Base-by-base conservation (phyloP, 208 protist genomes). In the Kentomonas sorsogonicus region DNA sequence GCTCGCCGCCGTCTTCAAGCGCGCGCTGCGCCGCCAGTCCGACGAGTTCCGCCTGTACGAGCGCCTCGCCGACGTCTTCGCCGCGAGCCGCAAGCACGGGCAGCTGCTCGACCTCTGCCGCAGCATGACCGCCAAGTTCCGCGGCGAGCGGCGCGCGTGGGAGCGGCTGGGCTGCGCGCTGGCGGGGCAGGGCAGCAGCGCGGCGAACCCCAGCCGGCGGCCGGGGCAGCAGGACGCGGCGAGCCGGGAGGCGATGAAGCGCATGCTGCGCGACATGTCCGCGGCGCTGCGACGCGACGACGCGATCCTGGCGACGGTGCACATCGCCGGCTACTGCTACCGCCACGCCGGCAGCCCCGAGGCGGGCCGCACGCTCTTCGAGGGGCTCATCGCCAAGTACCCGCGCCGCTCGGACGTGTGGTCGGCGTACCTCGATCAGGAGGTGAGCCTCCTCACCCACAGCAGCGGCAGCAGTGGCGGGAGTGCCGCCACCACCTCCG, bases 351-450 rank as follows among this genome's bases (percentile, higher is more conserved):
- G 89, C 41, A 89, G 53, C 39, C 52, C 89, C 11, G 90, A 95
- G 48, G 81, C 78, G 45, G 93, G 82, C 0, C 77, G 93, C 2
- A 86, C 93, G 44, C 73, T 97, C 22, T 89, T 97, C 51, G 93
- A 97, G 48, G 85, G 78, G 2, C 61, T 97, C n/a, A 43, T 97
- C 26, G 54, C 77, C n/a, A 89, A 87, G 51, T 65, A 77, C 47
- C 87, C 90, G 2, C 94, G 93, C 68, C 78, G 88, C 54, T 77
- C 83, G 2, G 93, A 97, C 53, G 72, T 96, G 43, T 97, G 93
- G 91, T 82, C 74, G 16, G 68, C 77, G 13, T 96, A 90, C 69
- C 53, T 94, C 15, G 93, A 97, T 56, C 90, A 95, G 59, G 93
- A 97, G 66, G 52, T 74, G 23, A 73, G 62, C 4, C 63, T 94